These are phyloP conservation scores for Selaginella moellendorffii DNA, from an alignment of 75 land plant species.

Conservation along the genomic window DNA sequence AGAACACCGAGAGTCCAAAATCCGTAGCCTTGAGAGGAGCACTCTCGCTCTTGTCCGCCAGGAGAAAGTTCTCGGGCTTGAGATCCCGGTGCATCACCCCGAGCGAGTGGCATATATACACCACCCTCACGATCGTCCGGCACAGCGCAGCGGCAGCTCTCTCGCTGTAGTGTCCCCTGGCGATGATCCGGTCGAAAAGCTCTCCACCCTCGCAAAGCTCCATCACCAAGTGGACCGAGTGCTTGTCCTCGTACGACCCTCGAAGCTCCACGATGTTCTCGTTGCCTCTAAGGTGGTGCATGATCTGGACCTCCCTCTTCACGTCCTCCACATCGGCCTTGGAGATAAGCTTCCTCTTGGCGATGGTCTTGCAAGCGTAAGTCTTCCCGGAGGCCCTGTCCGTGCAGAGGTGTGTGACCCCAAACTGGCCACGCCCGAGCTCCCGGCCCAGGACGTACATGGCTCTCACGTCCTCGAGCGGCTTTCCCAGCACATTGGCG, in stretches of 20 bases:
- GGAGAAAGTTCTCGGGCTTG: constrained; percentile 4
- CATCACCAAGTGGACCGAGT: constrained; percentile 67
- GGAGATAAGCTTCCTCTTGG: constrained; percentile 8
- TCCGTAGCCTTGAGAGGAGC: constrained; percentile 4
- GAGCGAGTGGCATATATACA: constrained; percentile 45
- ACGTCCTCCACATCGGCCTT: constrained; percentile 4
- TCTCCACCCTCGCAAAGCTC: constrained; percentile 77
- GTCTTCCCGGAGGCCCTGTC: background rate
- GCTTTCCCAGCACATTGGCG: constrained; percentile 12
- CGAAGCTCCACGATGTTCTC: constrained; percentile 51
- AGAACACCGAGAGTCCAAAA: constrained; percentile 2
- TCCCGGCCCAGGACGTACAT: constrained; percentile 22
- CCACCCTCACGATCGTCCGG: constrained; percentile 47
- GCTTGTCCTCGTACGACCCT: constrained; percentile 62
- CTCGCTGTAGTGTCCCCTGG: constrained; percentile 56
- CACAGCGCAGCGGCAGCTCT: constrained; percentile 46
- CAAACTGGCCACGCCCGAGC: constrained; percentile 9
- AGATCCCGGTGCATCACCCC: constrained; percentile 15
- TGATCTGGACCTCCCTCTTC: background rate
- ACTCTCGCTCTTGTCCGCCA: background rate
- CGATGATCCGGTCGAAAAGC: constrained; percentile 57
- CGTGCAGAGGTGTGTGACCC: background rate
- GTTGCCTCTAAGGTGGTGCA: background rate
- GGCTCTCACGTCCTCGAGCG: constrained; percentile 22
- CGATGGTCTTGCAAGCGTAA: constrained; percentile 5